Base-by-base conservation (phyloP, 116 monocot species). In the Papilionanthe hybrid region DNA sequence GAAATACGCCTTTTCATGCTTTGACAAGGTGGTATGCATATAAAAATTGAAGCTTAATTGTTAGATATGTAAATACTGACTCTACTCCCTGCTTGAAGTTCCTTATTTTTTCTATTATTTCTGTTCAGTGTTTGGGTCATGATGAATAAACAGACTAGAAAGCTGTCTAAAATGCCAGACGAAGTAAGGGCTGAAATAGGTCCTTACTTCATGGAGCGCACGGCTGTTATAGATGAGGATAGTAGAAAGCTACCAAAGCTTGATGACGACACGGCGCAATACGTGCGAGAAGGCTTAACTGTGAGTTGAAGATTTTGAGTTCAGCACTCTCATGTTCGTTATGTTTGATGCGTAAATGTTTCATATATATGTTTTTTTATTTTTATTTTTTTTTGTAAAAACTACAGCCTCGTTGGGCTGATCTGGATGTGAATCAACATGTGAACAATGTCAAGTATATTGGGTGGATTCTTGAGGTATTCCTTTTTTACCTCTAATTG, bases 381-480 rank as follows among this genome's bases (percentile, higher is more conserved):
- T 53, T 45, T 45, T 11, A 15, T 45, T 77, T 49, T 13, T 49
- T 43, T 45, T 11, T 13, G 4, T 22, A 77, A 28, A 71, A 47
- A 47, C 20, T 80, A 74, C 88, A 96, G 96, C 96, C 96, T 78
- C 86, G 83, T 48, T 93, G 96, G 96, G 74, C 90, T 77, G 96
- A 96, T 84, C 53, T 96, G 79, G 96, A 96, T 86, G 86, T 93
- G 22, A 96, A 96, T 77, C 93, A 93, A 83, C 96, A 96, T 78
- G 96, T 96, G 78, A 96, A 96, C 87, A 96, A 96, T 87, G 96
- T 96, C 73, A 96, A 96, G 77, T 96, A 96, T 77, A 90, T 96
- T 69, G 94, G 93, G 11, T 96, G 96, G 96, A 90, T 96, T 90
- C 90, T 96, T 75, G 96, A 96, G 96, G 96, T 96, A 89, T 53